Percentiles rank a stretch among this genome's conserved stretches.
These are phyloP conservation scores for Coemansia sp. DNA, from an alignment of 192 early-diverging fungal species.

Conservation along the genomic window DNA sequence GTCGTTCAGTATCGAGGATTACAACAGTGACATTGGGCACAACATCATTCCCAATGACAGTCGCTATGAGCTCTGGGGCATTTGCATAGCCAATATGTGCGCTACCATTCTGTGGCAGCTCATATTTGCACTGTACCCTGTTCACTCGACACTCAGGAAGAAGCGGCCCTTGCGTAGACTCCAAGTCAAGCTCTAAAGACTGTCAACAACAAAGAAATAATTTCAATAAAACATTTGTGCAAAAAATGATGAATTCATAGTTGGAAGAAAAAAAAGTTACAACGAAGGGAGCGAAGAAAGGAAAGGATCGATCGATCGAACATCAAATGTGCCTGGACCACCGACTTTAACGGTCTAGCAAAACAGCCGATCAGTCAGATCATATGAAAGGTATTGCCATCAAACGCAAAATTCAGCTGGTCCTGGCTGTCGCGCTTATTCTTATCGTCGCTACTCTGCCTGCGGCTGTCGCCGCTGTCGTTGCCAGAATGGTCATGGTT, in stretches of 20 bases:
- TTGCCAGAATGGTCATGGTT: constrained; percentile 9
- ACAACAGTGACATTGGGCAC: constrained; percentile 64
- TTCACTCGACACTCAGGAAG: constrained; percentile 51
- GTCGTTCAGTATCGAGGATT: constrained; percentile 51
- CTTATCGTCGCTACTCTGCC: constrained; percentile 28
- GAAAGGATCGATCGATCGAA: background rate
- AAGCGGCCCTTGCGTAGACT: constrained; percentile 58
- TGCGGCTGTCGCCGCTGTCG: constrained; percentile 11
- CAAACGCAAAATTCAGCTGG: constrained; percentile 9
- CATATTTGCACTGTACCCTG: constrained; percentile 57
- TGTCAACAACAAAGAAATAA: background rate
- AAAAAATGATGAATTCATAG: constrained; percentile 7
- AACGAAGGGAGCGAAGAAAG: background rate
- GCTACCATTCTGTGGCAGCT: constrained; percentile 56
- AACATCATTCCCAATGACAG: constrained; percentile 58
- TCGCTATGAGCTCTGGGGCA: constrained; percentile 62
- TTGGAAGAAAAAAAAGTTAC: background rate
- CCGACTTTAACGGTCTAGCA: background rate
- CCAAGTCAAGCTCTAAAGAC: constrained; percentile 48
- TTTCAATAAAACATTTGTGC: background rate
- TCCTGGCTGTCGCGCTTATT: constrained; percentile 5
- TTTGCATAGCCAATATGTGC: constrained; percentile 53
- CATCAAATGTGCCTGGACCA: background rate
- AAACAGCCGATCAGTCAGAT: background rate
- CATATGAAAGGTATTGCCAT: background rate